Conservation (phyloP, 257 asterid genomes). For the Catharanthus roseus region DNA sequence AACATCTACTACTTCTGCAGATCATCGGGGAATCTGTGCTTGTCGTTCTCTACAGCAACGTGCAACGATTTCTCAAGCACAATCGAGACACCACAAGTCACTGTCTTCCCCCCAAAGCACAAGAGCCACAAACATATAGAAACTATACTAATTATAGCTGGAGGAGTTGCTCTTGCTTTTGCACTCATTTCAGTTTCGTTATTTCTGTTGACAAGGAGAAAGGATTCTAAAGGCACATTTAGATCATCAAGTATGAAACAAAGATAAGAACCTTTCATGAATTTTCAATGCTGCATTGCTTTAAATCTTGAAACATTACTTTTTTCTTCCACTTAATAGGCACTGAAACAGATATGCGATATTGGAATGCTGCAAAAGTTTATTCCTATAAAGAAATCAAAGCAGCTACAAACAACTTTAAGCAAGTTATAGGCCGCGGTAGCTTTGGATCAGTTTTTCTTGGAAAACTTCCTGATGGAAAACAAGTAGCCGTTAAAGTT, state of each 20-base stretch:
- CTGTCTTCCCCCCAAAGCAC: constrained; percentile 55
- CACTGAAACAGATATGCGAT: constrained; percentile 37
- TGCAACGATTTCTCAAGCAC: constrained; percentile 53
- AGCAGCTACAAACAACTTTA: constrained; percentile 75
- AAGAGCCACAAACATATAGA: constrained; percentile 43
- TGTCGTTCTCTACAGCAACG: constrained; percentile 53
- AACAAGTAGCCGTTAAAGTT: constrained; percentile 80
- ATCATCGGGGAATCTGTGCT: constrained; percentile 80
- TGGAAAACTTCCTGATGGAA: constrained; percentile 74
- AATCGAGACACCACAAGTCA: constrained; percentile 71
- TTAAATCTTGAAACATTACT: background rate
- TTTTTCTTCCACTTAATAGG: constrained; percentile 26
- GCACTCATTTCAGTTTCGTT: constrained; percentile 37
- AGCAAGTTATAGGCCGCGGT: constrained; percentile 75
- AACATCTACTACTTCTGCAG: constrained; percentile 30
- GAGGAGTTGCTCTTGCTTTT: constrained; percentile 53
- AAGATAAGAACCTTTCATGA: background rate
- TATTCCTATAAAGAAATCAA: constrained; percentile 77
- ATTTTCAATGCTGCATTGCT: background rate
- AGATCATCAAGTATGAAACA: constrained; percentile 45
- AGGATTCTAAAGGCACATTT: constrained; percentile 29
- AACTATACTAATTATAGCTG: constrained; percentile 47
- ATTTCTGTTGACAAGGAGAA: constrained; percentile 50
- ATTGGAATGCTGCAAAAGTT: constrained; percentile 62
- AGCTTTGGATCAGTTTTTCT: constrained; percentile 81